Evolutionary conservation across 208 protist genomes (phyloP), one percentile per base, ranked within the genome.

Genomic region (Wallacemonas sp.): DNA sequence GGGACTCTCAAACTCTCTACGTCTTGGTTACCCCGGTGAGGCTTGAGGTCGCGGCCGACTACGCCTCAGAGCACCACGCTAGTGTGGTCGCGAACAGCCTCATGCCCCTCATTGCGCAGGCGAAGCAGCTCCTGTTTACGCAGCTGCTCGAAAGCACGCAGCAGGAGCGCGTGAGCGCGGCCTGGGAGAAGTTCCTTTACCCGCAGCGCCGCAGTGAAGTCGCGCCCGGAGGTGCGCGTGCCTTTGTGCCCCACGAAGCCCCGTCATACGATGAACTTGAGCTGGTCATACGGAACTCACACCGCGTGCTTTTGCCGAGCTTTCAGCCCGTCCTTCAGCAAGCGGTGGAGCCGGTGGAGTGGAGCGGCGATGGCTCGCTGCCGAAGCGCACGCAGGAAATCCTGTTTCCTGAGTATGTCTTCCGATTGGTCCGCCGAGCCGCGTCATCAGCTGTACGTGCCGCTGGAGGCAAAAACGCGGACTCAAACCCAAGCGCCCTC

Each of bases 71-170:
- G 28, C 67, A 66, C 56, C 62, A 70, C 2, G 21, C 28, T n/a
- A 38, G 51, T 21, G 28, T 19, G 12, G 51, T 58, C 31, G 44
- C 72, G 19, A 80, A 75, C 44, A 44, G 54, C 66, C 74, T 93
- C 51, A 45, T 53, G 28, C 66, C 38, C 26, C 60, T 90, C 30
- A 69, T 80, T 9, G 51, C 79, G 19, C 46, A 70, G 12, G 88
- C 85, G 1, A 86, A 81, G 68, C 27, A 70, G 15, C 19, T 83
- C 41, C 62, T 95, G 44, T 75, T 90, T 14, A 72, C 75, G 19
- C 72, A 87, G 45, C 78, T 95, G 49, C 53, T 87, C 0, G 85
- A 91, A n/a, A 84, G 80, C 66, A 90, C 81, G 11, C 79, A 88
- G 53, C 85, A 85, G 56, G 75, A 85, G 65, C 74, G 77, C 21